These are phyloP conservation scores for Chrysoporthe puriensis DNA, from an alignment of 2,329 filamentous ascomycete species.

Conservation along the genomic window DNA sequence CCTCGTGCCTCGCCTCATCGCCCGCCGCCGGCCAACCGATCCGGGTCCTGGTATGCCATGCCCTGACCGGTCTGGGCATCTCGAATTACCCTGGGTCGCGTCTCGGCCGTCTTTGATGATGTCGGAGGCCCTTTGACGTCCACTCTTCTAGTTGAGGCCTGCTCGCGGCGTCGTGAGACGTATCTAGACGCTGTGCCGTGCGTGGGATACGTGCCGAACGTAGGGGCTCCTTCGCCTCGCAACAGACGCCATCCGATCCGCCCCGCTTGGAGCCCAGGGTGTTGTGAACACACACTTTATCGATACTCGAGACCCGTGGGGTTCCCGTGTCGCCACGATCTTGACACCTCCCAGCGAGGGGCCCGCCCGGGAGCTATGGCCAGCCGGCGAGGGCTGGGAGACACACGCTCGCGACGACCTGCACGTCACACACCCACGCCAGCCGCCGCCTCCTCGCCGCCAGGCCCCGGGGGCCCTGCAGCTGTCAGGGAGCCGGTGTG, in stretches of 20 bases:
- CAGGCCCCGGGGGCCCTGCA: slow-evolving; percentile 5
- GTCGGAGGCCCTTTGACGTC: background rate
- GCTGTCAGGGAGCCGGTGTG: slow-evolving; percentile 6
- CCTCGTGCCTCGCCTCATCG: background rate
- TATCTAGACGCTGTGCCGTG: too few relatives aligned
- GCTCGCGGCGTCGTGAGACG: too few relatives aligned
- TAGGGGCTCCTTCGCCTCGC: too few relatives aligned
- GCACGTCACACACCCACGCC: background rate
- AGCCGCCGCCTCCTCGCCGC: background rate
- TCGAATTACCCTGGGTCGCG: slow-evolving; percentile 21
- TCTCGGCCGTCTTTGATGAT: slow-evolving; percentile 22
- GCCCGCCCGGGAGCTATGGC: too few relatives aligned
- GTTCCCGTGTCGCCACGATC: too few relatives aligned
- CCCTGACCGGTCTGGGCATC: background rate
- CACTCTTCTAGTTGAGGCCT: background rate
- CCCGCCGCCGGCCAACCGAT: background rate
- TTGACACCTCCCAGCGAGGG: background rate
- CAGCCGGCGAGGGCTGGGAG: too few relatives aligned
- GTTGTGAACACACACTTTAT: too few relatives aligned
- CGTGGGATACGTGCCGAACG: too few relatives aligned
- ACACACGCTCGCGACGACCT: background rate
- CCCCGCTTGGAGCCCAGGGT: too few relatives aligned
- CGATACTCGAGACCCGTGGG: too few relatives aligned
- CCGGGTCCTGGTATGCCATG: background rate
- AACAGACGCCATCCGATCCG: too few relatives aligned